A percentile compares a stretch with the other conserved stretches of the same genome.
Conservation (phyloP, 2,329 filamentous ascomycete genomes). For the Talaromyces marneffei region DNA sequence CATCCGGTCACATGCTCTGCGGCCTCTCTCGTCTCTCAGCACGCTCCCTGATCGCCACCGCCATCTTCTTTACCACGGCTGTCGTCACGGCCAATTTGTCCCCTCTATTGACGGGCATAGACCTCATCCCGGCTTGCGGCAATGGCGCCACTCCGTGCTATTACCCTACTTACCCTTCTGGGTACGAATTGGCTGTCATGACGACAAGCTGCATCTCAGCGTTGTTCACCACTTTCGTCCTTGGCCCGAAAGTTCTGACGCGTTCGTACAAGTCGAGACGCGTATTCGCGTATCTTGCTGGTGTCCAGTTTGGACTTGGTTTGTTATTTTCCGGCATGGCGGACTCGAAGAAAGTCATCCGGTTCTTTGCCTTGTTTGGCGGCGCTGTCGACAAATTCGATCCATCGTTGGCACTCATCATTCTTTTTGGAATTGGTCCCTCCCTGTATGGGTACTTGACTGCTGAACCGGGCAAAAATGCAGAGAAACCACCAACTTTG, state of each 20-base stretch:
- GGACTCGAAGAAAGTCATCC: slow-evolving; percentile 44
- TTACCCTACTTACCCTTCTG: slow-evolving; percentile 39
- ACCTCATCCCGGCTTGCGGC: slow-evolving; percentile 37
- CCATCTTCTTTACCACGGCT: slow-evolving; percentile 40
- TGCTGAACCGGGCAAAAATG: slow-evolving; percentile 24
- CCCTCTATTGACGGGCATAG: slow-evolving; percentile 21
- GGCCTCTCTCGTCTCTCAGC: slow-evolving; percentile 46
- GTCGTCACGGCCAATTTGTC: slow-evolving; percentile 39
- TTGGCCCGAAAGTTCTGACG: slow-evolving; percentile 27
- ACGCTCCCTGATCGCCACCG: slow-evolving; percentile 46
- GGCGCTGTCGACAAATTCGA: slow-evolving; percentile 44
- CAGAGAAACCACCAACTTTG: slow-evolving; percentile 32
- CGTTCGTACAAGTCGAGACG: slow-evolving; percentile 29
- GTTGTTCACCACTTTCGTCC: slow-evolving; percentile 28
- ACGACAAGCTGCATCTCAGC: slow-evolving; percentile 26
- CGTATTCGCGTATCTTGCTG: slow-evolving; percentile 41
- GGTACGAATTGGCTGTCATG: slow-evolving; percentile 31
- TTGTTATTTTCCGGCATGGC: slow-evolving; percentile 50
- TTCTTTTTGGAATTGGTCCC: slow-evolving; percentile 47
- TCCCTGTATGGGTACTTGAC: slow-evolving; percentile 35
- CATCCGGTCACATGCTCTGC: slow-evolving; percentile 53
- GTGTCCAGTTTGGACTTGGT: slow-evolving; percentile 48
- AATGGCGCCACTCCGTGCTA: slow-evolving; percentile 40
- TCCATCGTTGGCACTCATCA: slow-evolving; percentile 46
- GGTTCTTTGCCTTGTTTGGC: slow-evolving; percentile 42